Evolutionary conservation across 176 grass and related monocot genomes (phyloP).

Genomic region (Musa troglodytarum): DNA sequence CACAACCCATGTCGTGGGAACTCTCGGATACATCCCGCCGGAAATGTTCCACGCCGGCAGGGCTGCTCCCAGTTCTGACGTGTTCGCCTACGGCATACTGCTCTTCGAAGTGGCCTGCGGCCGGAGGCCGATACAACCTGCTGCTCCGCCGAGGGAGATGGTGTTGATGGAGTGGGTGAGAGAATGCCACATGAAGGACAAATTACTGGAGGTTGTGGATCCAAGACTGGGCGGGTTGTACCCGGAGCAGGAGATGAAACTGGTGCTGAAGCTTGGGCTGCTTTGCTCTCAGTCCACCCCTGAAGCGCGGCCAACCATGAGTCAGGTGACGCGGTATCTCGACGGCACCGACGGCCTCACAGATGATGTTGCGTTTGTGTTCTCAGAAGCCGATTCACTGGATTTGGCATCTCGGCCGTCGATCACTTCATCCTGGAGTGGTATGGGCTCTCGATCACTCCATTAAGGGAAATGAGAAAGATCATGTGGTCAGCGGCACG

Average conservation of each 20-base stretch:
- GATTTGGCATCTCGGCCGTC: neutral
- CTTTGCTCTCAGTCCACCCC: conserved; percentile 4
- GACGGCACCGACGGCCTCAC: neutral
- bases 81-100: conserved; percentile 13
- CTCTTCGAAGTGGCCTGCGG: conserved; percentile 7
- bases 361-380: neutral
- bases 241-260: conserved; percentile 2
- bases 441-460: neutral
- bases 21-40: conserved; percentile 7
- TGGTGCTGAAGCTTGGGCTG: conserved; percentile 6
- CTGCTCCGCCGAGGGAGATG: neutral
- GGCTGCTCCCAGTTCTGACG: neutral
- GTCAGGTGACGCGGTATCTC: neutral
- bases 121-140: neutral
- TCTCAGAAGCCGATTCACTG: neutral
- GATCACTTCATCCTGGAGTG: neutral
- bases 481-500: too few species aligned
- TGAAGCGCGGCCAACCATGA: conserved; percentile 8
- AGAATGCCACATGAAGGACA: neutral
- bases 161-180: conserved; percentile 11
- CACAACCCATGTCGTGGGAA: conserved; percentile 1
- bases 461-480: neutral
- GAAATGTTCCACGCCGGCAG: neutral
- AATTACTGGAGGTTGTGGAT: conserved; percentile 2
- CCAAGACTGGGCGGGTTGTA: neutral